Percentiles rank a stretch among this genome's conserved stretches.
Conservation (phyloP, 2,329 filamentous ascomycete genomes). For the Arthroderma sp. region DNA sequence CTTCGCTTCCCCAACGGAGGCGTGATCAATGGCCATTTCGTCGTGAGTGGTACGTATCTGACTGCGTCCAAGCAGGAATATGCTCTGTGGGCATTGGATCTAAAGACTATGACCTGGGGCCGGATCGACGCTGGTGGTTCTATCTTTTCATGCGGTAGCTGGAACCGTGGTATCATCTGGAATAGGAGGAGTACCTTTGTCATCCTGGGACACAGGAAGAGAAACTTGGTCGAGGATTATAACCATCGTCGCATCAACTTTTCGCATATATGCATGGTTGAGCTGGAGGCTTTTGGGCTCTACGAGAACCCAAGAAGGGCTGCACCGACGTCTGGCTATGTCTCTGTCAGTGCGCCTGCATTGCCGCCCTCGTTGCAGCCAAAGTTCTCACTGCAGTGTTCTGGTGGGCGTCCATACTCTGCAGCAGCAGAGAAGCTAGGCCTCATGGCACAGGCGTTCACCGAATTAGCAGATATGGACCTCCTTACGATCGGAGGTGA, state of each 20-base stretch:
- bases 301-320: slow-evolving; percentile 86
- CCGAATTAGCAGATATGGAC: slow-evolving; percentile 94
- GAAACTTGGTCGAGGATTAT: slow-evolving; percentile 92
- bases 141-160: slow-evolving; percentile 93
- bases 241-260: slow-evolving; percentile 98
- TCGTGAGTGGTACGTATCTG: slow-evolving; percentile 92
- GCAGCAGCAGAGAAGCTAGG: slow-evolving; percentile 75
- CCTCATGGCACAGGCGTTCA: slow-evolving; percentile 61
- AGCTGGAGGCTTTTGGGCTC: slow-evolving; percentile 90
- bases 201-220: slow-evolving; percentile 83
- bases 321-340: slow-evolving; percentile 67
- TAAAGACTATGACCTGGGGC: slow-evolving; percentile 81
- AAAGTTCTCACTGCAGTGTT: slow-evolving; percentile 43
- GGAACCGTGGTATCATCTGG: slow-evolving; percentile 94
- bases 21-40: slow-evolving; percentile 89
- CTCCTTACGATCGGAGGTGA: slow-evolving; percentile 85
- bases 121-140: slow-evolving; percentile 89
- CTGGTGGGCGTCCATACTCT: slow-evolving; percentile 64
- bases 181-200: slow-evolving; percentile 88
- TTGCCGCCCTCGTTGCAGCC: slow-evolving; percentile 44
- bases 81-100: slow-evolving; percentile 85
- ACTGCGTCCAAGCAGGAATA: slow-evolving; percentile 98
- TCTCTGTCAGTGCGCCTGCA: slow-evolving; percentile 67
- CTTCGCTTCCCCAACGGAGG: slow-evolving; percentile 92
- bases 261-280: slow-evolving; percentile 89